Conservation (phyloP, 371 early-diverging fungal genomes). For the Dichotomocladium elegans region DNA sequence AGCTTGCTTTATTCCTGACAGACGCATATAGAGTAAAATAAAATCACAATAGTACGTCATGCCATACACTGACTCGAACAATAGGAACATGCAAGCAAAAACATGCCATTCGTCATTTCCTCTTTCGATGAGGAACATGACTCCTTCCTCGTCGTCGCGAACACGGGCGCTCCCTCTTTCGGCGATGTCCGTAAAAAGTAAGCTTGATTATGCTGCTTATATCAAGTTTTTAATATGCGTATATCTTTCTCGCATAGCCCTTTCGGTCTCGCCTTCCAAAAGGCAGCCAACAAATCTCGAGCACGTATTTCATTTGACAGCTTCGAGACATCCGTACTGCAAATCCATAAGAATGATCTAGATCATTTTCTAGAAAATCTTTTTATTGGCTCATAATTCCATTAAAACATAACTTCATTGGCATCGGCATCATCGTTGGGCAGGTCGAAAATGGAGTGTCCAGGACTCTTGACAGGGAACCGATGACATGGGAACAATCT, state of each 20-base stretch:
- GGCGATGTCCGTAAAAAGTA: slow-evolving; percentile 68
- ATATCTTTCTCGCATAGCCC: slow-evolving; percentile 35
- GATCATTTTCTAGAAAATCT: slow-evolving; percentile 48
- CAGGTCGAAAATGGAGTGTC: too few relatives aligned
- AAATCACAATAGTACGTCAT: neutral
- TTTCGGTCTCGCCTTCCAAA: slow-evolving; percentile 71
- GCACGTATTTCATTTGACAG: slow-evolving; percentile 59
- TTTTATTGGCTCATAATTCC: slow-evolving; percentile 1
- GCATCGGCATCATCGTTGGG: too few relatives aligned
- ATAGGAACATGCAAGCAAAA: slow-evolving; percentile 52
- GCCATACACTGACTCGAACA: neutral
- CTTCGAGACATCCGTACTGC: slow-evolving; percentile 66
- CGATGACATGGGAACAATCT: too few relatives aligned
- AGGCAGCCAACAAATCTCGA: slow-evolving; percentile 53
- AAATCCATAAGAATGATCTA: slow-evolving; percentile 63
- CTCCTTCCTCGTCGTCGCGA: slow-evolving; percentile 68
- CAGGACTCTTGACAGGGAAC: too few relatives aligned
- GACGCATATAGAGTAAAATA: slow-evolving; percentile 69
- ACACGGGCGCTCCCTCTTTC: slow-evolving; percentile 52
- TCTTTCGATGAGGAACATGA: slow-evolving; percentile 57
- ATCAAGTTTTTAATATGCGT: neutral
- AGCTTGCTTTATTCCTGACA: slow-evolving; percentile 74
- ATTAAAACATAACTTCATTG: too few relatives aligned
- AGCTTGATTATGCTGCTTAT: slow-evolving; percentile 14
- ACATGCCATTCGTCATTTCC: slow-evolving; percentile 64